Evolutionary conservation across 352 stramenopile genomes (phyloP), one percentile per base, ranked within the genome.

Genomic region (Pythium rishiriense): DNA sequence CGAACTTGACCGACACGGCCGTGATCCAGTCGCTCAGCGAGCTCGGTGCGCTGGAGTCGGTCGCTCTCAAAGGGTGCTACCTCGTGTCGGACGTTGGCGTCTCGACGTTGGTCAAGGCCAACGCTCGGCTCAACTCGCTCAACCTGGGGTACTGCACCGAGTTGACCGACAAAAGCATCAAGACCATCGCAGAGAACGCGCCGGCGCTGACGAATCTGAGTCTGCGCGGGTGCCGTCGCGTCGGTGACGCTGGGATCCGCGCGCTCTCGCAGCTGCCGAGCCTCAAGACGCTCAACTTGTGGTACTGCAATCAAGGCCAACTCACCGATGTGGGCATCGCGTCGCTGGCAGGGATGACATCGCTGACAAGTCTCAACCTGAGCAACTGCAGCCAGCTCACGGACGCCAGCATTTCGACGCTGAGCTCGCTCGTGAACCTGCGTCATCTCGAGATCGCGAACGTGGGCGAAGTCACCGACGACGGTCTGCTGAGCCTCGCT

Each of bases 101-200:
- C 58, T 35, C 26, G 12, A 14, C 67, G 3, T 47, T 75, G n/a
- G 59, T 76, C 4, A 37, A 70, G 26, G 54, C 60, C 14, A 71
- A 78, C 26, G 15, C 70, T n/a, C 56, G 61, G 9, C 67, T 96
- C 14, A 77, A 73, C 31, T 80, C 76, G 24, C 76, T 89, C 29
- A 93, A 91, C 49, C 68, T 93, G 35, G 83, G 84, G 10, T 93
- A 91, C 57, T 93, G 84, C 71, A 89, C 85, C 5, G 77, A 88
- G 28, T 68, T 93, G 5, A 91, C 79, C 9, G 82, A 91, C 60
- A 61, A 69, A 39, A 85, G 79, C 55, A 53, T 93, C 19, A 47
- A 43, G n/a, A 64, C 74, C 7, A 81, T 93, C 31, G 73, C 77
- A 9, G 51, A 62, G 10, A 56, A 88, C 21, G 43, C 70, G 2